phyloP scores from a whole-genome alignment of 1,284 basidiomycete genomes.

The Rhizoctonia solani region DNA sequence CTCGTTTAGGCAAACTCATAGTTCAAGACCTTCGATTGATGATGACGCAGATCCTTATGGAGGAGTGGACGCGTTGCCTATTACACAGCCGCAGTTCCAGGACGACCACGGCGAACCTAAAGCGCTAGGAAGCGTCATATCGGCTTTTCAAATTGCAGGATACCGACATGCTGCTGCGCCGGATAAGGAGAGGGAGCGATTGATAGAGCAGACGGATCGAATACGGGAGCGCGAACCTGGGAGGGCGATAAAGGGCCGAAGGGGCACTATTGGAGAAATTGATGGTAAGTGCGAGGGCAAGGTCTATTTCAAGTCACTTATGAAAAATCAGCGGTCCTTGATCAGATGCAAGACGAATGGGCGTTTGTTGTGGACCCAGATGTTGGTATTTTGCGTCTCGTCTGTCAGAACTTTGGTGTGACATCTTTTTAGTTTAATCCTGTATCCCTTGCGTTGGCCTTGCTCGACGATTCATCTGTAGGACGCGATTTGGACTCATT shows the following conservation, averaged over 20 bases:
- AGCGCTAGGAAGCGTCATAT: constrained; percentile 40
- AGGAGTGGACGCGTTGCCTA: constrained; percentile 46
- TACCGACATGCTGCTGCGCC: neutral
- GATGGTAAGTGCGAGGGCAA: constrained; percentile 42
- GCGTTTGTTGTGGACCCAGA: constrained; percentile 84
- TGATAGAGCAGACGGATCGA: constrained; percentile 63
- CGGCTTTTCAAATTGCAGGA: constrained; percentile 65
- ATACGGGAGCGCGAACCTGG: constrained; percentile 69
- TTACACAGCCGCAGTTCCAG: constrained; percentile 45
- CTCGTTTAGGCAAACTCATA: neutral
- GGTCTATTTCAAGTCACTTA: neutral
- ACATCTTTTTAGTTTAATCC: constrained; percentile 74
- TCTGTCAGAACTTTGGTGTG: constrained; percentile 24
- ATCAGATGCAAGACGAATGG: constrained; percentile 87
- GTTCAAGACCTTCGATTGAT: constrained; percentile 11
- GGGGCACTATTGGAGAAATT: constrained; percentile 44
- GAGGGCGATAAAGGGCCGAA: constrained; percentile 13
- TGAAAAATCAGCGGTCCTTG: constrained; percentile 65
- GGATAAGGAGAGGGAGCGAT: constrained; percentile 56
- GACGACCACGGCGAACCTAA: constrained; percentile 37
- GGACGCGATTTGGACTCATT: constrained; percentile 78
- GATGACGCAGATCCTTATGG: constrained; percentile 43
- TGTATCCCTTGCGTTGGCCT: constrained; percentile 84
- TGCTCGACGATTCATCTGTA: constrained; percentile 72
- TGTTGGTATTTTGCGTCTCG: constrained; percentile 53